Base-by-base conservation (phyloP, 1,284 basidiomycete species). In the Somion occarium region DNA sequence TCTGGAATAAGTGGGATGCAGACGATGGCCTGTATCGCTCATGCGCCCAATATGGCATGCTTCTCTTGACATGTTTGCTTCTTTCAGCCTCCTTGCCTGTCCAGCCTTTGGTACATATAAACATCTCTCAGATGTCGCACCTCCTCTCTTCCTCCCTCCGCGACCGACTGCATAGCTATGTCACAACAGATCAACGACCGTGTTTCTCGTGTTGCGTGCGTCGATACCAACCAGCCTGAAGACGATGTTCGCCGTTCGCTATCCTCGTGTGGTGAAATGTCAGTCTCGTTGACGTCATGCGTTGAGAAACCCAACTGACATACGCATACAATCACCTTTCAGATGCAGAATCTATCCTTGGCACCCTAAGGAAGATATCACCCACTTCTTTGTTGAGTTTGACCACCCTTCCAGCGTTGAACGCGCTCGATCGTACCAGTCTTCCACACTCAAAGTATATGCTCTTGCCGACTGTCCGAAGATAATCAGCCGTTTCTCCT, bases 251-350 rank as follows among this genome's bases (percentile, higher is more conserved):
- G 60, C 15, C 50, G 61, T 3, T 55, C 62, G 3, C 67, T 72
- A 56, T 55, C 58, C 7, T 49, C 49, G n/a, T 69, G 64, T 48
- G 71, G 69, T 26, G 60, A 67, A 56, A 72, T 73, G 73, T 73
- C 51, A 52, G 67, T 23, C 22, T 22, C 11, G n/a, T n/a, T n/a
- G n/a, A n/a, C n/a, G n/a, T n/a, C 15, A 19, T 24, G 42, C 15
- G 18, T 22, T 11, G 19, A 5, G 18, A 23, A 13, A 3, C 15
- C 22, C 9, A 5, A 23, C 22, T 43, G 13, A 19, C n/a, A 5
- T 43, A 23, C n/a, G n/a, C 19, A 19, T 43, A 19, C 51, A 34
- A 47, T 42, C 44, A 41, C 27, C 20, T 49, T 30, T 13, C 44
- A 61, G 61, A 26, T 50, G 54, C 20, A 49, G 57, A 48, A 49